Percentiles rank a stretch among this genome's conserved stretches.
phyloP scores from a whole-genome alignment of 2,329 filamentous ascomycete genomes.

The Zelopaecilomyces penicillatus region DNA sequence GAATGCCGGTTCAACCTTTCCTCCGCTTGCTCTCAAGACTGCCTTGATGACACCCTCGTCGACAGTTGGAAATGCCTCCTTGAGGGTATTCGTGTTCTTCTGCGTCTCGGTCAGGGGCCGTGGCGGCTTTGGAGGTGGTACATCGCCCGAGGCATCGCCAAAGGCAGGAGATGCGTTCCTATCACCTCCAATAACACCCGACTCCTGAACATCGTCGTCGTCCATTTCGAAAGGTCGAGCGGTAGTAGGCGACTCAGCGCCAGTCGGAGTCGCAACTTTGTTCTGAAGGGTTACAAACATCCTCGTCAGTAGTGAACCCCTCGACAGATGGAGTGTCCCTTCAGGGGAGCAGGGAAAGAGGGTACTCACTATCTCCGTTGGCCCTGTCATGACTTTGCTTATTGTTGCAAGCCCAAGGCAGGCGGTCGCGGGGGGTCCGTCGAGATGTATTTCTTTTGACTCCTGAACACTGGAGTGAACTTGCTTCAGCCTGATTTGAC shows the following conservation, averaged over 20 bases:
- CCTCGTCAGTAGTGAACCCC: no score
- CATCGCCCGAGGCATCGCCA: conserved; percentile 16
- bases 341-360: no score
- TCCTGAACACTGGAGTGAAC: background rate
- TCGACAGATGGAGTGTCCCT: no score
- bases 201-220: conserved; percentile 61
- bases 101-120: conserved; percentile 73
- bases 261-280: conserved; percentile 34
- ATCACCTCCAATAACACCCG: conserved; percentile 40
- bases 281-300: conserved; percentile 21
- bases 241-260: conserved; percentile 58
- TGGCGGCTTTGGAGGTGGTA: conserved; percentile 71
- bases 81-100: conserved; percentile 79
- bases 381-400: conserved; percentile 7
- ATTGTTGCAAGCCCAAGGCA: background rate
- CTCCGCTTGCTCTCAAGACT: conserved; percentile 76
- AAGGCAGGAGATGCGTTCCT: conserved; percentile 16
- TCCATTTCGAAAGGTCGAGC: conserved; percentile 58
- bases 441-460: no score
- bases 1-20: conserved; percentile 86
- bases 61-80: conserved; percentile 86
- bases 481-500: conserved; percentile 3
- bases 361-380: no score
- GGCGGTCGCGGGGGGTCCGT: no score
- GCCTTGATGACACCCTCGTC: conserved; percentile 77